Evolutionary conservation across 2,329 filamentous ascomycete species (phyloP).

Genomic region (Aspergillus sp.): DNA sequence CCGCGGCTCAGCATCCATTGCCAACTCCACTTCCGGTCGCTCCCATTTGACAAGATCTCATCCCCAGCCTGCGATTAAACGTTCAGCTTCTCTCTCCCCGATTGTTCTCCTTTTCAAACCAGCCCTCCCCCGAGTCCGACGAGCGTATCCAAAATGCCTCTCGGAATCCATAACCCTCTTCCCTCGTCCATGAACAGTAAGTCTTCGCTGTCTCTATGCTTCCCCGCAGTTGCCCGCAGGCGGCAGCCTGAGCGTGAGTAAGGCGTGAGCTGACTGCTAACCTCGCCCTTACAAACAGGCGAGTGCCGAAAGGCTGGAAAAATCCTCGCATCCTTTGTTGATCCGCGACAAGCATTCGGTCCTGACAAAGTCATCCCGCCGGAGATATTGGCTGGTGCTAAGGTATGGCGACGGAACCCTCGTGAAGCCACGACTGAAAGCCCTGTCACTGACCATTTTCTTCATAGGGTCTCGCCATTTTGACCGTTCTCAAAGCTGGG

Average conservation of each 20-base stretch:
- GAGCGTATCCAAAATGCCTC: slow-evolving; percentile 37
- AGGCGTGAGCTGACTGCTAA: slow-evolving; percentile 29
- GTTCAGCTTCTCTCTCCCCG: slow-evolving; percentile 11
- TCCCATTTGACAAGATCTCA: slow-evolving; percentile 21
- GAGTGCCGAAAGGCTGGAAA: slow-evolving; percentile 98
- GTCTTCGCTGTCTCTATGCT: slow-evolving; percentile 26
- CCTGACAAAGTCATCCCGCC: slow-evolving; percentile 98
- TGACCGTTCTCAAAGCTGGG: slow-evolving; percentile 52
- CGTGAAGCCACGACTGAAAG: too few species aligned
- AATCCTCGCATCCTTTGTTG: slow-evolving; percentile 91
- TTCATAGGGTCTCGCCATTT: slow-evolving; percentile 48
- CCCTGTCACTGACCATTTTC: slow-evolving; percentile 10
- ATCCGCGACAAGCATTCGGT: slow-evolving; percentile 88
- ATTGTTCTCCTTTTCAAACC: not conserved
- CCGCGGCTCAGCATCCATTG: slow-evolving; percentile 18
- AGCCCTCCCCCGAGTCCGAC: slow-evolving; percentile 10
- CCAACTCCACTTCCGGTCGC: slow-evolving; percentile 27
- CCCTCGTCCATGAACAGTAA: slow-evolving; percentile 50
- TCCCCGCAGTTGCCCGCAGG: slow-evolving; percentile 33
- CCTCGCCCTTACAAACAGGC: slow-evolving; percentile 55
- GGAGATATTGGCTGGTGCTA: slow-evolving; percentile 82
- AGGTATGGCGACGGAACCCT: slow-evolving; percentile 55
- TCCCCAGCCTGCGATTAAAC: slow-evolving; percentile 16
- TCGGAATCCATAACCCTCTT: slow-evolving; percentile 49
- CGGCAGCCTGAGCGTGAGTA: not conserved